Base-by-base conservation (phyloP, 306 rosid species). In the Quercus suber region DNA sequence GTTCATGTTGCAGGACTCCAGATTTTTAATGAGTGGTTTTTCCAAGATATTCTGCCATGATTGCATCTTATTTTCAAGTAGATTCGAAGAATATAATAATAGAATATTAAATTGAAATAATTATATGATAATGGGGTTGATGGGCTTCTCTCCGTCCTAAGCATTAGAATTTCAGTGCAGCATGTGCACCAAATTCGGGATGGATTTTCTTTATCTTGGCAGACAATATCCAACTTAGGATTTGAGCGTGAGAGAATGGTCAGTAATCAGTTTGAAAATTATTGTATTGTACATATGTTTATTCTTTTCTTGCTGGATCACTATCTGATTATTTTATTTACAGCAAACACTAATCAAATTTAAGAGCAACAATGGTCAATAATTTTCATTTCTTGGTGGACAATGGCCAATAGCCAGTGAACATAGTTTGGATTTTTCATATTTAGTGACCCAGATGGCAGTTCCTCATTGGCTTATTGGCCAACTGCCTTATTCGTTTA, bases 151-250 rank as follows among this genome's bases (percentile, higher is more conserved):
- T 67, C 77, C 8, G 55, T 79, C 76, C 89, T 77, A 83, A 19
- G 88, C 79, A 72, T 79, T 63, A 76, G 78, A 85, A 88, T 80
- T 88, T 88, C 88, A 87, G 94, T 78, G 88, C 75, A 79, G 86
- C 89, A 84, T 77, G 84, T 81, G 80, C 96, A 78, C 83, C 84
- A 85, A 82, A 33, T 85, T 86, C 89, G 82, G 92, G 60, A 56
- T 80, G 71, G 90, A 90, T 88, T 88, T 82, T 87, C 82, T 76
- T 70, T 53, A 74, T 52, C 75, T 57, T 33, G 70, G 80, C 82
- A 79, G 86, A 94, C 91, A 81, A 91, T 88, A 92, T 92, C 97
- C 60, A 85, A 82, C 68, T 55, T 80, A 82, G 89, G 98, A 89
- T 94, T 90, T 88, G 82, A 82, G 97, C 93, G 94, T 94, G 92